Conservation (phyloP, 1,284 basidiomycete genomes). For the Retiboletus fuscus region DNA sequence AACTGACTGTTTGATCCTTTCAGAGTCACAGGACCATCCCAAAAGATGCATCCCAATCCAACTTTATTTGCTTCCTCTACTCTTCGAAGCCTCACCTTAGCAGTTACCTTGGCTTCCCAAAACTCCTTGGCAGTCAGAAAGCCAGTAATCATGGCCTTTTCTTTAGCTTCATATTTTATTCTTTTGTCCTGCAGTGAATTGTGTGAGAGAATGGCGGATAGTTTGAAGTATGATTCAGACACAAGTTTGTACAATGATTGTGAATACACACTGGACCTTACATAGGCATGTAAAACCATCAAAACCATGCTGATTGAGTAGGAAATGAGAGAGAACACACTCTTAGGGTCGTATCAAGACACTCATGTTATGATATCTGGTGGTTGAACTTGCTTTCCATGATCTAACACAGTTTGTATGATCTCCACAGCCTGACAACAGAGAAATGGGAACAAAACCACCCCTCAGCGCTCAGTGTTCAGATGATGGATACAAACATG, state of each 20-base stretch:
- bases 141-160: slow-evolving; percentile 75
- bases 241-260: slow-evolving; percentile 76
- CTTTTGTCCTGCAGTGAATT: slow-evolving; percentile 80
- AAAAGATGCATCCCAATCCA: slow-evolving; percentile 67
- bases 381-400: slow-evolving; percentile 88
- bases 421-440: slow-evolving; percentile 74
- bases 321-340: slow-evolving; percentile 51
- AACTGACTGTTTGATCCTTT: slow-evolving; percentile 26
- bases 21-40: neutral
- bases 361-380: slow-evolving; percentile 75
- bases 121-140: slow-evolving; percentile 83
- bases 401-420: slow-evolving; percentile 80
- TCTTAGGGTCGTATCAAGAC: slow-evolving; percentile 66
- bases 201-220: slow-evolving; percentile 78
- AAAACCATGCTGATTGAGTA: neutral
- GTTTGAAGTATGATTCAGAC: slow-evolving; percentile 72
- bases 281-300: neutral
- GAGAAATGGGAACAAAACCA: neutral
- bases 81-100: slow-evolving; percentile 67
- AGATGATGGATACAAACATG: neutral
- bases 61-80: slow-evolving; percentile 80
- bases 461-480: slow-evolving; percentile 4
- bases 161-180: slow-evolving; percentile 80
- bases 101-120: slow-evolving; percentile 73
- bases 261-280: slow-evolving; percentile 65